Conservation (phyloP, 2,329 filamentous ascomycete genomes). For the Sporothrix variecibatus region DNA sequence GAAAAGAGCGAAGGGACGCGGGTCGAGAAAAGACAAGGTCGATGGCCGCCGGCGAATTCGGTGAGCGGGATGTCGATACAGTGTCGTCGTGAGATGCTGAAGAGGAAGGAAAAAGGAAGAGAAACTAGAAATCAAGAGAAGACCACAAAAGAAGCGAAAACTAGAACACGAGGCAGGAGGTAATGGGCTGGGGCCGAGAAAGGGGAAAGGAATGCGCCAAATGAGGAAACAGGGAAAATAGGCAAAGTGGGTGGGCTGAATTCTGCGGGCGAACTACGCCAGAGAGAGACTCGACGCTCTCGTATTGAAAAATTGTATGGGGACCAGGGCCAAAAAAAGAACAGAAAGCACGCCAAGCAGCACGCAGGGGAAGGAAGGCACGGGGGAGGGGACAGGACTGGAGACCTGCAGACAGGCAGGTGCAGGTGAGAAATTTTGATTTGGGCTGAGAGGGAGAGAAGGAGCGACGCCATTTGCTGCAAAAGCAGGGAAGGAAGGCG, state of each 20-base stretch:
- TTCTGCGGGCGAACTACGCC: background rate
- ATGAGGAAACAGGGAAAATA: slow-evolving; percentile 23
- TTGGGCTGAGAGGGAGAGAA: slow-evolving; percentile 13
- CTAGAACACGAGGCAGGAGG: slow-evolving; percentile 25
- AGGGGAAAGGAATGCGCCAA: slow-evolving; percentile 21
- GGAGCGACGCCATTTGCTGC: background rate
- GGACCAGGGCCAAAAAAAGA: slow-evolving; percentile 22
- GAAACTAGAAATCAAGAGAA: background rate
- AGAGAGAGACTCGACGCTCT: slow-evolving; percentile 9
- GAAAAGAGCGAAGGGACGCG: background rate
- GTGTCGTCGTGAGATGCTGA: slow-evolving; percentile 16
- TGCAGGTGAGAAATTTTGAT: background rate
- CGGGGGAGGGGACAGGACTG: background rate
- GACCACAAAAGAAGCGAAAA: slow-evolving; percentile 2
- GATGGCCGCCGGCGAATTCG: slow-evolving; percentile 9
- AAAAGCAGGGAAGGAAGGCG: background rate
- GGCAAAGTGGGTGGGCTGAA: slow-evolving; percentile 11
- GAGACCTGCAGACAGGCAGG: background rate
- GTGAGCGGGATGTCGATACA: slow-evolving; percentile 9
- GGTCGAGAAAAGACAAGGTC: background rate
- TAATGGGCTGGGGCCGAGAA: slow-evolving; percentile 10
- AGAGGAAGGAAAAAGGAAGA: background rate
- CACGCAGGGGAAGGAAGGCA: slow-evolving; percentile 11
- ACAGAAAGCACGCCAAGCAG: slow-evolving; percentile 15
- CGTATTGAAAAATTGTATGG: slow-evolving; percentile 6